These are phyloP conservation scores for Candida odintsovae DNA, from an alignment of 805 yeast species.

Conservation along the genomic window DNA sequence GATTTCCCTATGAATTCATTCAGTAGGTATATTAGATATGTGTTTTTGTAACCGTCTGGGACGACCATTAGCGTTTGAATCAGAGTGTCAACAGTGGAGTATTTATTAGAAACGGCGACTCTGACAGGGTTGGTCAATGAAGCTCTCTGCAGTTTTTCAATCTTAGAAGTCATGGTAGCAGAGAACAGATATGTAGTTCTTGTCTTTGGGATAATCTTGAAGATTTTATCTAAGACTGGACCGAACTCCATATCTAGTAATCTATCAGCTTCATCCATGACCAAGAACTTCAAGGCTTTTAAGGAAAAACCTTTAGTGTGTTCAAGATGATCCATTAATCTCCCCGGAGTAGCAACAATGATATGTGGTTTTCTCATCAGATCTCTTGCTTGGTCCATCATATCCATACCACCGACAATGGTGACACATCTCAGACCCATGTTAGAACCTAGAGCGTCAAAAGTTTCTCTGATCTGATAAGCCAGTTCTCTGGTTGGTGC, in stretches of 20 bases:
- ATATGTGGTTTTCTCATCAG: conserved; percentile 91
- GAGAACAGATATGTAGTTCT: conserved; percentile 84
- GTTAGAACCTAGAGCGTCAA: conserved; percentile 83
- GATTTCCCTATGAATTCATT: conserved; percentile 84
- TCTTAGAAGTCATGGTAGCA: conserved; percentile 96
- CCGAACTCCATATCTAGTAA: conserved; percentile 95
- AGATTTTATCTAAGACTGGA: conserved; percentile 82
- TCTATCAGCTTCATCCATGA: conserved; percentile 97
- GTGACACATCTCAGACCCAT: conserved; percentile 93
- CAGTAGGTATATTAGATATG: conserved; percentile 73
- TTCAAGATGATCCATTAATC: conserved; percentile 90
- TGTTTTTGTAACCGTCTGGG: conserved; percentile 89
- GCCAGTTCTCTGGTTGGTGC: conserved; percentile 87
- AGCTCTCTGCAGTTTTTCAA: conserved; percentile 91
- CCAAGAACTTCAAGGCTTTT: conserved; percentile 71
- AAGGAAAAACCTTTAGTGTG: conserved; percentile 86
- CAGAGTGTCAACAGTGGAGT: conserved; percentile 91
- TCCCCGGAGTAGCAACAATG: conserved; percentile 92
- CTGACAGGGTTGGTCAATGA: conserved; percentile 84
- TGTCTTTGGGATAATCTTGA: conserved; percentile 77
- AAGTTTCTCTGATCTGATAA: conserved; percentile 86
- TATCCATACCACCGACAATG: conserved; percentile 96
- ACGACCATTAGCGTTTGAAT: conserved; percentile 84
- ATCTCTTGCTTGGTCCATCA: conserved; percentile 96
- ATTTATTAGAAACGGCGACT: conserved; percentile 82